phyloP scores from a whole-genome alignment of 2,329 filamentous ascomycete genomes.

The Ascochyta rabiei region DNA sequence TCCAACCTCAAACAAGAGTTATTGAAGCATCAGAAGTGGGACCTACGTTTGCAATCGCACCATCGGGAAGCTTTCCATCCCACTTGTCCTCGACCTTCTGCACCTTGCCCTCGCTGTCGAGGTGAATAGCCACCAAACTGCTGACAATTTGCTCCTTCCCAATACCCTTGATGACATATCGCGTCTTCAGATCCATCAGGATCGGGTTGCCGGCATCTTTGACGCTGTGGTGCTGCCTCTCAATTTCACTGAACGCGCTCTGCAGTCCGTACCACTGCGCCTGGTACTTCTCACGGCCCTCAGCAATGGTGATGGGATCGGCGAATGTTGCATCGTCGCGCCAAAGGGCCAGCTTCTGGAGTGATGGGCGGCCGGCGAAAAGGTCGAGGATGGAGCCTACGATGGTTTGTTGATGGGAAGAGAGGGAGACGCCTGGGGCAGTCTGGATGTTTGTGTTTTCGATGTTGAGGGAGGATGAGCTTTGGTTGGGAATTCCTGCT shows the following conservation, averaged over 20 bases:
- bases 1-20: conserved; percentile 10
- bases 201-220: conserved; percentile 65
- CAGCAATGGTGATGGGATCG: conserved; percentile 64
- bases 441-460: conserved; percentile 62
- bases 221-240: conserved; percentile 61
- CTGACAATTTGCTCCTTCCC: conserved; percentile 58
- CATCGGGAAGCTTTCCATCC: conserved; percentile 60
- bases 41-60: conserved; percentile 59
- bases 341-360: conserved; percentile 66
- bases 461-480: conserved; percentile 49
- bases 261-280: conserved; percentile 66
- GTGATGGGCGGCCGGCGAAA: conserved; percentile 64
- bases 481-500: conserved; percentile 11
- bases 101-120: conserved; percentile 54
- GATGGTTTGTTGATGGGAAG: conserved; percentile 58
- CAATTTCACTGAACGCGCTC: conserved; percentile 63
- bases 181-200: conserved; percentile 59
- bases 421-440: conserved; percentile 58
- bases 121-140: conserved; percentile 56
- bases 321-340: conserved; percentile 62
- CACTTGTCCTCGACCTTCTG: conserved; percentile 61
- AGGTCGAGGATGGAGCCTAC: conserved; percentile 67
- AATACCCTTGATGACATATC: conserved; percentile 61
- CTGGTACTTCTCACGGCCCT: conserved; percentile 60
- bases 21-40: conserved; percentile 22